These are phyloP conservation scores for Macrophomina phaseolina DNA, from an alignment of 2,329 filamentous ascomycete genomes.

Conservation along the genomic window DNA sequence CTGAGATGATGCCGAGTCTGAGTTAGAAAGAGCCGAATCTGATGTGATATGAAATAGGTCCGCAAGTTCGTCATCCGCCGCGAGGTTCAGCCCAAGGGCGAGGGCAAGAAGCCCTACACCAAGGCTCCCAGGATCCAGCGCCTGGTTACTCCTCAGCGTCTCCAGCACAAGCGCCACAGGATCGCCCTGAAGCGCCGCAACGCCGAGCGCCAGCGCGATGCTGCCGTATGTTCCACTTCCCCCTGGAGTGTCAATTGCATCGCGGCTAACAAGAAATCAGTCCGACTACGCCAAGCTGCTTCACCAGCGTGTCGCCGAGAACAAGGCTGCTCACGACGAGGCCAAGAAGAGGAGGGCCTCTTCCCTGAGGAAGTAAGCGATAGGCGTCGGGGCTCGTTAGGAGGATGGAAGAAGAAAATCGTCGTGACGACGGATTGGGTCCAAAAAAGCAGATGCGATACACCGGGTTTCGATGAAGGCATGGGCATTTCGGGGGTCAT, in stretches of 20 bases:
- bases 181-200: conserved; percentile 98
- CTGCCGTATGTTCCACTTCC: conserved; percentile 75
- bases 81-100: conserved; percentile 94
- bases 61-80: conserved; percentile 99
- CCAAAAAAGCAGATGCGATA: conserved; percentile 28
- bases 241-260: background rate
- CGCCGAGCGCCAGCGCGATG: conserved; percentile 96
- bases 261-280: conserved; percentile 59
- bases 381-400: conserved; percentile 3
- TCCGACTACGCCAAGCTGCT: conserved; percentile 97
- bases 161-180: conserved; percentile 99
- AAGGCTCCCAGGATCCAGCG: conserved; percentile 99
- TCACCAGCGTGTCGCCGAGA: conserved; percentile 95
- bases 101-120: conserved; percentile 96
- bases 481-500: conserved; percentile 28
- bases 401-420: conserved; percentile 9
- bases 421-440: conserved; percentile 10
- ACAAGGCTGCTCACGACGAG: conserved; percentile 92
- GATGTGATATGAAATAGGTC: conserved; percentile 66
- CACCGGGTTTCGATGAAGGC: conserved; percentile 28
- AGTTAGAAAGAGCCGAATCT: conserved; percentile 50
- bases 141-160: conserved; percentile 98
- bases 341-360: conserved; percentile 95
- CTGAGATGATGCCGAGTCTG: conserved; percentile 35
- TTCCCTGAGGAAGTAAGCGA: conserved; percentile 82